phyloP scores from a whole-genome alignment of 257 asterid species.

The Ocimum tenuiflorum region DNA sequence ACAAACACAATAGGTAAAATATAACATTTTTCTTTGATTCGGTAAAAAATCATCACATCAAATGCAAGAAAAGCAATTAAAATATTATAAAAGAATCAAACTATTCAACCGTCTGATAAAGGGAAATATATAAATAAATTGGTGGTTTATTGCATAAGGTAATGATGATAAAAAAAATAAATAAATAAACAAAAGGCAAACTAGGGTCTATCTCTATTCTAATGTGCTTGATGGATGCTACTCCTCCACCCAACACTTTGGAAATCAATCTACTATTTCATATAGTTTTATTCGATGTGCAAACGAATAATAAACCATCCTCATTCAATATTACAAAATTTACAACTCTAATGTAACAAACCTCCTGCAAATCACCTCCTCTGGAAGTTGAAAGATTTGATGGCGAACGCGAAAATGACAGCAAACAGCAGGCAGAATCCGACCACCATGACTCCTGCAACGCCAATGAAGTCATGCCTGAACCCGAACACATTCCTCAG shows the following conservation, averaged over 20 bases:
- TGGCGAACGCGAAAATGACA: constrained; percentile 69
- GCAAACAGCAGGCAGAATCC: constrained; percentile 66
- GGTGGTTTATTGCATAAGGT: background rate
- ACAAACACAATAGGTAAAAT: no score
- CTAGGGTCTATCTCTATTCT: background rate
- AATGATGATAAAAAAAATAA: background rate
- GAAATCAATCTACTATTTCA: background rate
- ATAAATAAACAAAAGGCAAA: no score
- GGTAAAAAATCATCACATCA: no score
- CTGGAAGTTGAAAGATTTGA: constrained; percentile 77
- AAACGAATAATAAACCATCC: constrained; percentile 10
- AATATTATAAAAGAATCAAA: no score
- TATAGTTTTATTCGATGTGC: constrained; percentile 14
- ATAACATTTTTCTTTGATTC: no score
- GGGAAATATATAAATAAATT: no score
- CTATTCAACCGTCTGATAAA: no score
- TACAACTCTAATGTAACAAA: constrained; percentile 6
- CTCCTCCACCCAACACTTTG: background rate
- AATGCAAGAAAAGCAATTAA: no score
- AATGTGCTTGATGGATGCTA: background rate
- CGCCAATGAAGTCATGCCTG: constrained; percentile 61
- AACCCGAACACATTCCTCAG: constrained; percentile 60
- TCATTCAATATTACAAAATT: constrained; percentile 22
- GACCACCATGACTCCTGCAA: constrained; percentile 71
- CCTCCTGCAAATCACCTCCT: constrained; percentile 45